These are phyloP conservation scores for Xylaria sp. DNA, from an alignment of 2,329 filamentous ascomycete genomes.

Conservation along the genomic window DNA sequence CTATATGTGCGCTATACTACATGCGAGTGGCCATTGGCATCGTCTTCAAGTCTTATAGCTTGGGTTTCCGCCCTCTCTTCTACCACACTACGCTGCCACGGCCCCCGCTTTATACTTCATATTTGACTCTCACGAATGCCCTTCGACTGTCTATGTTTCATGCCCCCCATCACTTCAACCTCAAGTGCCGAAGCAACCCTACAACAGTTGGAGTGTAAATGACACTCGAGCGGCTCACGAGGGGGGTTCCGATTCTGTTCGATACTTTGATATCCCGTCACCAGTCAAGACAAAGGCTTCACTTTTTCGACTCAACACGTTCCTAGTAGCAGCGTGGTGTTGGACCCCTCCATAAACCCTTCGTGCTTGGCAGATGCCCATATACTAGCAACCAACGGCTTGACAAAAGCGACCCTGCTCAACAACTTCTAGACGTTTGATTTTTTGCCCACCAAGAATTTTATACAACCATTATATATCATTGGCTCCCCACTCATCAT, in stretches of 20 bases:
- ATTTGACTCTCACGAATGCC: constrained; percentile 38
- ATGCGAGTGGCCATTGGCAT: constrained; percentile 23
- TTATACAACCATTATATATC: background rate
- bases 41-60: constrained; percentile 28
- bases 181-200: constrained; percentile 34
- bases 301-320: background rate
- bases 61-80: constrained; percentile 29
- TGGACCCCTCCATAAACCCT: constrained; percentile 16
- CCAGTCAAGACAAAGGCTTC: constrained; percentile 5
- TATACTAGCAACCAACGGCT: constrained; percentile 12
- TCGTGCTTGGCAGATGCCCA: constrained; percentile 4
- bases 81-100: constrained; percentile 13
- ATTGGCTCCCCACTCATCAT: background rate
- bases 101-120: constrained; percentile 39
- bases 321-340: constrained; percentile 3
- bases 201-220: constrained; percentile 28
- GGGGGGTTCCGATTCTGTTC: background rate
- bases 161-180: constrained; percentile 30
- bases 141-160: constrained; percentile 33
- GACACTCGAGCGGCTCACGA: constrained; percentile 23
- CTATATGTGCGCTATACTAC: constrained; percentile 34
- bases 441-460: background rate
- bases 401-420: constrained; percentile 4
- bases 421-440: background rate
- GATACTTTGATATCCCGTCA: background rate